Base-by-base conservation (phyloP, 2,329 filamentous ascomycete species). In the Xylariaceae sp. region DNA sequence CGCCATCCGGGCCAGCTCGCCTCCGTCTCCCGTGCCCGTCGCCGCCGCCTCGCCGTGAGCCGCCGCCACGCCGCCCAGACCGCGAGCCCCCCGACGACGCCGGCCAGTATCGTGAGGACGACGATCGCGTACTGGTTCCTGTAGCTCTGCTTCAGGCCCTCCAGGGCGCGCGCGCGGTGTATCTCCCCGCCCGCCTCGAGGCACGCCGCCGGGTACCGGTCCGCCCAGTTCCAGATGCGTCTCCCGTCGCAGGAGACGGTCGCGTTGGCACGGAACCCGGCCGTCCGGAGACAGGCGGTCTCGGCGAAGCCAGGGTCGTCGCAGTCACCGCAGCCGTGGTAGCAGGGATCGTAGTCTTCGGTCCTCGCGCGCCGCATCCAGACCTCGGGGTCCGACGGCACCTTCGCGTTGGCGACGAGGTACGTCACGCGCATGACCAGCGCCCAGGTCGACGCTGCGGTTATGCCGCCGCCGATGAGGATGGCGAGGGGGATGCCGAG, bases 151-250 rank as follows among this genome's bases (percentile, higher is more conserved):
- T 33, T 22, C 17, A 39, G 18, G 3, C 6, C 37, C 12, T 34
- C 29, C 7, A 46, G 34, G 9, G 38, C 40, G 12, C 13, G 13
- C 9, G 19, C 15, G 16, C 33, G 37, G 17, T 40, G 34, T 2
- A 15, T 6, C 15, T 42, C 33, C n/a, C 39, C 43, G 17, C 33
- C 13, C 19, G 26, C 36, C 17, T 9, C 4, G 9, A 46, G 40
- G 17, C 43, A 46, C n/a, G 28, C 39, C 2, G 18, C 16, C 12
- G 43, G 43, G 29, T 46, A 46, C 6, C 43, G 36, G 16, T 42
- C 29, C 7, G 32, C 37, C 43, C 43, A 46, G 22, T 40, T 43
- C 39, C 43, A 46, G 3, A 43, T 42, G n/a, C 30, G 29, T 3
- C 19, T 34, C 9, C 19, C 40, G 33, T 46, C 43, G 28, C 43